Percentiles rank a stretch among this genome's conserved stretches.
Evolutionary conservation across 1,284 basidiomycete genomes (phyloP).

Genomic region (Garcileccinum viscosum): DNA sequence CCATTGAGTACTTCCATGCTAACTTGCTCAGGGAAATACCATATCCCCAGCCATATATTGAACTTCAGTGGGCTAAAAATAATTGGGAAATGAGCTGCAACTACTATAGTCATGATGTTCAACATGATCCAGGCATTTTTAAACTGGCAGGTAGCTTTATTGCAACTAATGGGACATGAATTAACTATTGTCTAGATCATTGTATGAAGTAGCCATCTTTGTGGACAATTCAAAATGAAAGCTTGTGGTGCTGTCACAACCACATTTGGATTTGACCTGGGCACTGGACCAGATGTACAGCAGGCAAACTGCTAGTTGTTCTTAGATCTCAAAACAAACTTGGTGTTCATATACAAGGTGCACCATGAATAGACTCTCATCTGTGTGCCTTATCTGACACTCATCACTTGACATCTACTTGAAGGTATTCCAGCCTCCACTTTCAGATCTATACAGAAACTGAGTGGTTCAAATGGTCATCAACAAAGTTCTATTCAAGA

Average conservation of each 20-base stretch:
- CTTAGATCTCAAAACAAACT: neutral
- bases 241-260: neutral
- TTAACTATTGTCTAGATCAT: neutral
- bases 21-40: neutral
- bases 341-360: neutral
- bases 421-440: neutral
- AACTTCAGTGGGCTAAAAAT: neutral
- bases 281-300: neutral
- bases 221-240: neutral
- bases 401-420: neutral
- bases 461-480: neutral
- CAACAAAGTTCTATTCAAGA: slow-evolving; percentile 8
- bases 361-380: neutral
- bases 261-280: neutral
- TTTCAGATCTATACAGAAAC: neutral
- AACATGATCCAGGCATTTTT: neutral
- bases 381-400: neutral
- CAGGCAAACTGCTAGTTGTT: neutral
- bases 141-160: neutral
- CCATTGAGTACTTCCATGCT: neutral
- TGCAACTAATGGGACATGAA: neutral
- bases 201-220: neutral
- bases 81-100: neutral
- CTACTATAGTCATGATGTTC: neutral
- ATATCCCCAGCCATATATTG: neutral